Evolutionary conservation across 2,329 filamentous ascomycete genomes (phyloP).

Genomic region (Claviceps sp.): DNA sequence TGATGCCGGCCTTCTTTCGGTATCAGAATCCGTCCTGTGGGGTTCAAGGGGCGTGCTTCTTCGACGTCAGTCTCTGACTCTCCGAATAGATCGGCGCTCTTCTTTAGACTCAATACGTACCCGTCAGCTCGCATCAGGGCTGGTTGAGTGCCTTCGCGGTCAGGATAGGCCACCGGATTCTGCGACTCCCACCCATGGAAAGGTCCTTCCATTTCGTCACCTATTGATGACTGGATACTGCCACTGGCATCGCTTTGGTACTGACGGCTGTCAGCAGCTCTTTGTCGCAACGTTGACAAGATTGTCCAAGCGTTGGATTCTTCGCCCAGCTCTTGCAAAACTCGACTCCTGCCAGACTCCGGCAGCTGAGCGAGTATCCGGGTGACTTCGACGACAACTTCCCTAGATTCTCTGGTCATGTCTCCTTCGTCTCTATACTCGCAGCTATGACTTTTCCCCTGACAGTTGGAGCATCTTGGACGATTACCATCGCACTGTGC

Average conservation of each 20-base stretch:
- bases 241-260: neutral
- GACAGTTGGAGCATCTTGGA: constrained; percentile 11
- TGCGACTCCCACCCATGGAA: constrained; percentile 14
- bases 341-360: constrained; percentile 7
- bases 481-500: constrained; percentile 10
- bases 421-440: constrained; percentile 9
- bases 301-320: constrained; percentile 11
- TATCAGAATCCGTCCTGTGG: neutral
- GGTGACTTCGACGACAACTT: constrained; percentile 11
- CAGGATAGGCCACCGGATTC: constrained; percentile 12
- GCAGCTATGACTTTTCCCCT: constrained; percentile 7
- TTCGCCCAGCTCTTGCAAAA: constrained; percentile 11
- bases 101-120: neutral
- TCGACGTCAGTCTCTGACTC: neutral
- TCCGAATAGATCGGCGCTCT: neutral
- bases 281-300: constrained; percentile 10
- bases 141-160: neutral
- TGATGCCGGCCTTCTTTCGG: neutral
- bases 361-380: constrained; percentile 13
- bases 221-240: neutral
- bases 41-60: neutral
- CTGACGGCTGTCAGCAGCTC: neutral
- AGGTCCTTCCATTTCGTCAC: neutral
- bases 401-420: constrained; percentile 5
- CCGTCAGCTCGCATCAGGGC: neutral